Conservation (phyloP, 2,329 filamentous ascomycete species). For the Zasmidium citrigriseum region DNA sequence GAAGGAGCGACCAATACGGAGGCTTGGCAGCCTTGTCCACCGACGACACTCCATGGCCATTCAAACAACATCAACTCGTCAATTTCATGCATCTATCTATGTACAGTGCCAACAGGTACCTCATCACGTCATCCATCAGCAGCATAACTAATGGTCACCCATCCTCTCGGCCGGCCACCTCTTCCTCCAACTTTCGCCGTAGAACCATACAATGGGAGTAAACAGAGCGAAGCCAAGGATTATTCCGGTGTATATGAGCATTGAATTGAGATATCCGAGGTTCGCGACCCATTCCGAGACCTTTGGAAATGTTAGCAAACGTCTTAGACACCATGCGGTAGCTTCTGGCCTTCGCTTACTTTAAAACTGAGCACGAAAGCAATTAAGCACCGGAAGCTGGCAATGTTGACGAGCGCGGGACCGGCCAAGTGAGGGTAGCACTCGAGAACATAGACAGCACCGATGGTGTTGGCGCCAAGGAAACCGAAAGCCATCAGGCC, state of each 20-base stretch:
- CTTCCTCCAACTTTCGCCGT: conserved; percentile 22
- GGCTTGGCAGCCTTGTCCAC: background rate
- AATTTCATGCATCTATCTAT: background rate
- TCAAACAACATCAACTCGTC: background rate
- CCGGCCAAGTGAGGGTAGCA: conserved; percentile 35
- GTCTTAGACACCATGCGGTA: too few relatives aligned
- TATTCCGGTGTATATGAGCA: conserved; percentile 31
- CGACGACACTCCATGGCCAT: background rate
- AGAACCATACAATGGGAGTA: conserved; percentile 30
- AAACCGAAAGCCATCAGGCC: conserved; percentile 34
- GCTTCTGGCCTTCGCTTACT: too few relatives aligned
- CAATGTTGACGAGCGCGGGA: conserved; percentile 34
- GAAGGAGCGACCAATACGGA: background rate
- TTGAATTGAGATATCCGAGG: conserved; percentile 28
- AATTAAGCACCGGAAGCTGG: conserved; percentile 33
- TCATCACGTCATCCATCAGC: background rate
- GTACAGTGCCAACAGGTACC: background rate
- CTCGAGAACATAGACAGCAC: conserved; percentile 35
- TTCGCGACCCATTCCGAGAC: conserved; percentile 31
- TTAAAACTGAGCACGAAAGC: conserved; percentile 33
- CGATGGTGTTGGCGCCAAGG: conserved; percentile 33
- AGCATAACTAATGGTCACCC: background rate
- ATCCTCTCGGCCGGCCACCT: conserved; percentile 22
- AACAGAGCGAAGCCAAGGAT: conserved; percentile 27
- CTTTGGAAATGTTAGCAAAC: too few relatives aligned